phyloP scores from a whole-genome alignment of 192 early-diverging fungal genomes.

The Mortierella hygrophila region DNA sequence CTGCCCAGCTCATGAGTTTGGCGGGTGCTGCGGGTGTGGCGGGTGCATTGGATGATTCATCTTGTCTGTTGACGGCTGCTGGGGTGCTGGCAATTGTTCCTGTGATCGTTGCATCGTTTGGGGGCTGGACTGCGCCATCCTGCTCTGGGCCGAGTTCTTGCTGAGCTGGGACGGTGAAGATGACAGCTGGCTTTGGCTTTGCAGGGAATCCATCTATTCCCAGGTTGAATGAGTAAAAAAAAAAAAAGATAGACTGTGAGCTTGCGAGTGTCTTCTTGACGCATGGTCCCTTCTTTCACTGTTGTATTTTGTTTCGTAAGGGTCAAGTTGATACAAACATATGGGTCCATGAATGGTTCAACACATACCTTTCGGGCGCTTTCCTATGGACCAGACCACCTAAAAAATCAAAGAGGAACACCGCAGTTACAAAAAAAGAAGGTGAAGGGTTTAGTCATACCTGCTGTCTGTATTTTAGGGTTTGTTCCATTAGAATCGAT shows the following conservation, averaged over 20 bases:
- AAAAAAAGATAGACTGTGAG: not conserved
- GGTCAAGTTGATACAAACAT: not conserved
- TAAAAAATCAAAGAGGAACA: not conserved
- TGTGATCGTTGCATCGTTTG: not conserved
- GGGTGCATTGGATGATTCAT: not conserved
- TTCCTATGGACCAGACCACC: slow-evolving; percentile 54
- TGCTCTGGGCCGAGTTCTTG: not conserved
- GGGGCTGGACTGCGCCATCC: slow-evolving; percentile 31
- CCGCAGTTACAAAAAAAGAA: not conserved
- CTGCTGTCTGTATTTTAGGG: slow-evolving; percentile 8
- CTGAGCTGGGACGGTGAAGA: not conserved
- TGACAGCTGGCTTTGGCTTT: slow-evolving; percentile 7
- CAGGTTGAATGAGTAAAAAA: not conserved
- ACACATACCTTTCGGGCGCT: slow-evolving; percentile 38
- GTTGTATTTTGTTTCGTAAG: not conserved
- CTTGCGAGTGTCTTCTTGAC: not conserved
- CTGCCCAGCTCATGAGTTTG: slow-evolving; percentile 62
- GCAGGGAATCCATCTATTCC: slow-evolving; percentile 31
- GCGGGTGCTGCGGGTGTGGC: slow-evolving; percentile 25
- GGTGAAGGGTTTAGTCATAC: not conserved
- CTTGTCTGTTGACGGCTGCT: slow-evolving; percentile 7
- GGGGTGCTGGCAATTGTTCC: not conserved
- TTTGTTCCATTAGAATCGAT: slow-evolving; percentile 34
- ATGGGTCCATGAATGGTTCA: not conserved
- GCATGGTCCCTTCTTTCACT: not conserved